Evolutionary conservation across 2,329 filamentous ascomycete species (phyloP).

Genomic region (Botrytis galanthina): DNA sequence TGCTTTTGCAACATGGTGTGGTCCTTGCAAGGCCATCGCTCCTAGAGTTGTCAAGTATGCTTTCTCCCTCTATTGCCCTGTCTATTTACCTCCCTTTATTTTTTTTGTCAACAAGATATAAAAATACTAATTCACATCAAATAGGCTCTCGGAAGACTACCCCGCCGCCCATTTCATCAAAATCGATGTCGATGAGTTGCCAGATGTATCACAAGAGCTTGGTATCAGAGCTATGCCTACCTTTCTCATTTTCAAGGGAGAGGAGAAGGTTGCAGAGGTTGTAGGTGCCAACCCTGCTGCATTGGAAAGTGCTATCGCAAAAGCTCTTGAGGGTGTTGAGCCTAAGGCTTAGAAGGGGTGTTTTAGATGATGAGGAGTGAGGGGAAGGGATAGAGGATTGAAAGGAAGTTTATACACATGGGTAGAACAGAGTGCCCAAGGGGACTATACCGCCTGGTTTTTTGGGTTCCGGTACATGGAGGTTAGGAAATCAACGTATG

Average conservation of each 20-base stretch:
- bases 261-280: constrained; percentile 68
- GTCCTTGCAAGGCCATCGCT: constrained; percentile 88
- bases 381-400: not conserved
- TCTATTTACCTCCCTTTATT: constrained; percentile 12
- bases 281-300: constrained; percentile 76
- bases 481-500: not conserved
- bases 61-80: constrained; percentile 5
- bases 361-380: not conserved
- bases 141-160: constrained; percentile 59
- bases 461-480: not conserved
- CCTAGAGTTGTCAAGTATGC: constrained; percentile 68
- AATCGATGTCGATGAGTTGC: constrained; percentile 83
- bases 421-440: not conserved
- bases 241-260: constrained; percentile 80
- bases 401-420: not conserved
- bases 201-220: constrained; percentile 72
- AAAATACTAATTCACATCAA: constrained; percentile 23
- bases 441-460: not conserved
- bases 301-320: constrained; percentile 48
- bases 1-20: constrained; percentile 88
- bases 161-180: constrained; percentile 73
- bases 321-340: not conserved
- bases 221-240: constrained; percentile 90
- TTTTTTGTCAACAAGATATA: constrained; percentile 2
- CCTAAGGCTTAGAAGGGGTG: not conserved